Evolutionary conservation across 2,329 filamentous ascomycete species (phyloP).

Genomic region (Ustilaginoidea virens): DNA sequence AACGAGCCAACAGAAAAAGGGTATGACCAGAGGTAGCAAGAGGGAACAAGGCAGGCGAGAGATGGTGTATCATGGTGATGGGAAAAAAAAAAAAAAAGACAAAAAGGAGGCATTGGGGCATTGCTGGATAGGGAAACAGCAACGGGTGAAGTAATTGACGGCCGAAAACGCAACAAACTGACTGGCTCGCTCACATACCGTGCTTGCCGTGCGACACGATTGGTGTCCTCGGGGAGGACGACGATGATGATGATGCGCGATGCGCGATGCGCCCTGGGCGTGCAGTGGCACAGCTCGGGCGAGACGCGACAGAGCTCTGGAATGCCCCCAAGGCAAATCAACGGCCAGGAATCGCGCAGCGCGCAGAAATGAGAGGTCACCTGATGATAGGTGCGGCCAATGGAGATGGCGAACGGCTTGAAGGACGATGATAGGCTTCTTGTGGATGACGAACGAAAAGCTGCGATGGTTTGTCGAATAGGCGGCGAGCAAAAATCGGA

Average conservation of each 20-base stretch:
- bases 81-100: no score
- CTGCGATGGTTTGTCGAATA: constrained; percentile 17
- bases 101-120: no score
- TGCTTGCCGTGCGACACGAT: constrained; percentile 3
- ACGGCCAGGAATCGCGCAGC: constrained; percentile 7
- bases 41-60: no score
- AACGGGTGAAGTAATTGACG: no score
- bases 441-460: constrained; percentile 22
- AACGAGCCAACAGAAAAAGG: no score
- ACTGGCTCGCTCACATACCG: no score
- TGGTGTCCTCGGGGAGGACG: constrained; percentile 2
- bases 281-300: constrained; percentile 2
- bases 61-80: no score
- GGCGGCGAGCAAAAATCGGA: constrained; percentile 19
- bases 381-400: constrained; percentile 34
- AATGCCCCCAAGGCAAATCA: constrained; percentile 12
- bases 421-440: constrained; percentile 37
- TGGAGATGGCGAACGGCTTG: constrained; percentile 24
- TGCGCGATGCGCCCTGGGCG: no score
- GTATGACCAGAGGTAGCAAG: no score
- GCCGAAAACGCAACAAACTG: no score
- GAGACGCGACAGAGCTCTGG: constrained; percentile 8
- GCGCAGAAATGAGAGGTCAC: constrained; percentile 25
- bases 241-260: no score
- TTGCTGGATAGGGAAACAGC: no score